Conservation (phyloP, 768 basidiomycete genomes). For the Tephrocybe sp. region DNA sequence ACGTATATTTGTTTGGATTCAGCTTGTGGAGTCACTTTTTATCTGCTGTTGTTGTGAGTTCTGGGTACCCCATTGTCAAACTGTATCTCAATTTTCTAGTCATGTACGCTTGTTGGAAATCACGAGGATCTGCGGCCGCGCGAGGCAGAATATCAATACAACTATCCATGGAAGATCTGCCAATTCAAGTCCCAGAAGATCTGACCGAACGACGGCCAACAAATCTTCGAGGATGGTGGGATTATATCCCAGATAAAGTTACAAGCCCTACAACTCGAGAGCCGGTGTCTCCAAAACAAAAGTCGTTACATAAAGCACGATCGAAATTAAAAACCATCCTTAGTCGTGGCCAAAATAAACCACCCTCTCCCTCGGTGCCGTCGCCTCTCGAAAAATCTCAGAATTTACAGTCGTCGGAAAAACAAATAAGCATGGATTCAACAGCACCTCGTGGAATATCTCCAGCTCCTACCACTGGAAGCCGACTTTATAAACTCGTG, state of each 20-base stretch:
- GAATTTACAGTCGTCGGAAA: neutral
- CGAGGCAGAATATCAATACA: conserved; percentile 55
- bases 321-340: conserved; percentile 3
- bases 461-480: conserved; percentile 32
- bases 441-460: conserved; percentile 16
- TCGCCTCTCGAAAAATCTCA: neutral
- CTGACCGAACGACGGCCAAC: conserved; percentile 21
- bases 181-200: conserved; percentile 27
- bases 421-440: neutral
- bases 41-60: conserved; percentile 59
- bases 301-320: neutral
- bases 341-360: neutral
- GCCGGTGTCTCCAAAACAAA: neutral
- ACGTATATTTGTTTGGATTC: conserved; percentile 43
- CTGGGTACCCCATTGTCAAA: neutral
- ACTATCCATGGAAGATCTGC: conserved; percentile 42
- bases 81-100: conserved; percentile 33
- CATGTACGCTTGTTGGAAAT: conserved; percentile 52
- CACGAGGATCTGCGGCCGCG: conserved; percentile 45
- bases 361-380: neutral
- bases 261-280: conserved; percentile 4
- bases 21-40: conserved; percentile 54
- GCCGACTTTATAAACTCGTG: conserved; percentile 45
- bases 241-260: conserved; percentile 39
- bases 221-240: conserved; percentile 51